Evolutionary conservation across 306 rosid genomes (phyloP).

Genomic region (Pyrus bretschneideri): DNA sequence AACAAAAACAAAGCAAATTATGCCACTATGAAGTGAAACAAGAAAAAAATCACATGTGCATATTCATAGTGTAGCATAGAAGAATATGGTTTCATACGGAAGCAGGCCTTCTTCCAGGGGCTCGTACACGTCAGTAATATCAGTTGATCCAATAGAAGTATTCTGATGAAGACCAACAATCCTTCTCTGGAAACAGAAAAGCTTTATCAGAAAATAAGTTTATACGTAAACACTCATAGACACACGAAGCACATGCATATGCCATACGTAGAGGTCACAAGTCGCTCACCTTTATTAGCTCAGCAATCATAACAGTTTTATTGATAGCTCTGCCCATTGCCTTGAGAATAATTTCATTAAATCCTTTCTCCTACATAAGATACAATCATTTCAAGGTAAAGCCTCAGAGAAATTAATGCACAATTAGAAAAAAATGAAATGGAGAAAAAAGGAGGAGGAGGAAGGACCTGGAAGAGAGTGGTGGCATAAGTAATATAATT

Average conservation of each 20-base stretch:
- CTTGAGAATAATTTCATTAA: constrained; percentile 61
- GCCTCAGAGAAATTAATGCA: neutral
- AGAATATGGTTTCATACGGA: constrained; percentile 48
- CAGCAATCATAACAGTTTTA: constrained; percentile 86
- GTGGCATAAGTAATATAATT: constrained; percentile 84
- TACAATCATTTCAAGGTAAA: constrained; percentile 1
- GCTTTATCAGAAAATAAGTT: constrained; percentile 3
- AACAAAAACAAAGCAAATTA: constrained; percentile 16
- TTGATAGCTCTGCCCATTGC: constrained; percentile 96
- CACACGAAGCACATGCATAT: neutral
- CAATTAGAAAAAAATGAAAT: neutral
- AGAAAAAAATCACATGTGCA: constrained; percentile 2
- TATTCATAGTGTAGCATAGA: neutral
- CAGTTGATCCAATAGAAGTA: constrained; percentile 68
- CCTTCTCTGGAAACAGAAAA: constrained; percentile 62
- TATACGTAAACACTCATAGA: neutral
- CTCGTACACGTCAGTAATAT: constrained; percentile 81
- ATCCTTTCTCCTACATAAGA: constrained; percentile 64
- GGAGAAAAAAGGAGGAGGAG: neutral
- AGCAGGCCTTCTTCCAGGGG: constrained; percentile 94
- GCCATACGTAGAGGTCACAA: neutral
- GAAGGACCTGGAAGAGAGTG: constrained; percentile 65
- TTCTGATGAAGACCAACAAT: constrained; percentile 76
- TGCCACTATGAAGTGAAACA: neutral
- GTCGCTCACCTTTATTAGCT: constrained; percentile 63